Evolutionary conservation across 2,329 filamentous ascomycete species (phyloP), one percentile per base, ranked within the genome.

Genomic region (Aspergillus pseudoviridinutans): DNA sequence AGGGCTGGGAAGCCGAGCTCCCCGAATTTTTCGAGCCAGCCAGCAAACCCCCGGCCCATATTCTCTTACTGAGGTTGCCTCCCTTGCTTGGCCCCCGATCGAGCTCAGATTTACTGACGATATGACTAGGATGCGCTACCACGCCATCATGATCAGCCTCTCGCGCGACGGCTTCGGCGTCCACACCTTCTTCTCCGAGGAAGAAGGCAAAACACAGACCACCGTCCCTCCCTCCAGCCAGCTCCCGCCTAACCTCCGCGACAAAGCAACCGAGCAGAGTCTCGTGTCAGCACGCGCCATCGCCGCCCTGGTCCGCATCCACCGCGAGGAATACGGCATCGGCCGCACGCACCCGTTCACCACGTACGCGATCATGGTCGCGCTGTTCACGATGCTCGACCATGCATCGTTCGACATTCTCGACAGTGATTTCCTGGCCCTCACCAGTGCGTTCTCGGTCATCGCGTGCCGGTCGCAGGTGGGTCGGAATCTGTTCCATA

Each of bases 321-420:
- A 68, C 24, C 61, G 64, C 14, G 38, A 57, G 8, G 63, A 68
- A 41, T 70, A 61, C 25, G 68, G 68, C 0, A 66, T 71, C 54
- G 62, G 58, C 46, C 62, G 66, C 27, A 62, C 65, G 20, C 68
- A 70, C 53, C 58, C 62, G 25, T 70, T 68, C 51, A 61, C 65
- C 28, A 61, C 69, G 54, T 70, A 68, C 38, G 62, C 66, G 0
- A 59, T 69, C 20, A 67, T 66, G 20, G 58, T 70, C 2, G 67
- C 68, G 1, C 59, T 70, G 2, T 70, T 68, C 22, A 57, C 63
- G 4, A 50, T 70, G 3, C 56, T 70, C 3, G 65, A 65, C 14
- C 59, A 64, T 14, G 25, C 52, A 0, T 17, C 46, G 3, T 68
- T 68, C 49, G 62, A 67, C 41, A 61, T 68, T 5, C 54, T 66